Base-by-base conservation (phyloP, 208 protist species). In the Leptomonas pyrrhocoris region DNA sequence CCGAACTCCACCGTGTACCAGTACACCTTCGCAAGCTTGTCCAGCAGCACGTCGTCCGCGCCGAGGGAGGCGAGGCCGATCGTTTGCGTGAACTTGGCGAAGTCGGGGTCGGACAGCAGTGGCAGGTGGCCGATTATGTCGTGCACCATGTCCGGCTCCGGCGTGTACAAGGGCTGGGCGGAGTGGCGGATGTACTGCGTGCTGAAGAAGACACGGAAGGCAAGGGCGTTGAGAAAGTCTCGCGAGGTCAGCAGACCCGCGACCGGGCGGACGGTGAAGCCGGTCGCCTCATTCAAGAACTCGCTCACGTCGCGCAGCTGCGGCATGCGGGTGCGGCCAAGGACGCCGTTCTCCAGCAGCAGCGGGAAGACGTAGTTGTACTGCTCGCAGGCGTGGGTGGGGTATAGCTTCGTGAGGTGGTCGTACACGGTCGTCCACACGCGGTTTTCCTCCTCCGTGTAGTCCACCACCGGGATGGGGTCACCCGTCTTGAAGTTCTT, bases 1-100 rank as follows among this genome's bases (percentile, higher is more conserved):
- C 98, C 98, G 84, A 98, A 99, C 85, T 99, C 98, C 15, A 99
- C 85, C 2, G 88, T 97, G 80, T 98, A 99, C 97, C 98, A 98
- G 78, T 98, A 99, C 25, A 89, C 72, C 49, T 94, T 97, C 28
- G 93, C 91, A 16, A 99, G 79, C 77, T 89, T 86, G 56, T 89
- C 80, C 31, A 99, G 95, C 55, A 98, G 89, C 49, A 88, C 96
- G 77, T 99, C 97, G 27, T 81, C 81, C 28, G 97, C 98, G 56
- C 98, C 98, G 51, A 99, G 84, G 15, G 95, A 98, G n/a, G 97
- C 95, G 31, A 99, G 75, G n/a, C 98, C 98, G 79, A 99, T 98
- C n/a, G 95, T 84, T 79, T 99, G 97, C 34, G 88, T 96, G 75
- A 99, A 99, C 25, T 96, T 86, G 30, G 98, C 98, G 79, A 99